Percentiles rank a stretch among this genome's conserved stretches.
These are phyloP conservation scores for Pyrrhoderma noxium DNA, from an alignment of 1,284 basidiomycete species.

Conservation along the genomic window DNA sequence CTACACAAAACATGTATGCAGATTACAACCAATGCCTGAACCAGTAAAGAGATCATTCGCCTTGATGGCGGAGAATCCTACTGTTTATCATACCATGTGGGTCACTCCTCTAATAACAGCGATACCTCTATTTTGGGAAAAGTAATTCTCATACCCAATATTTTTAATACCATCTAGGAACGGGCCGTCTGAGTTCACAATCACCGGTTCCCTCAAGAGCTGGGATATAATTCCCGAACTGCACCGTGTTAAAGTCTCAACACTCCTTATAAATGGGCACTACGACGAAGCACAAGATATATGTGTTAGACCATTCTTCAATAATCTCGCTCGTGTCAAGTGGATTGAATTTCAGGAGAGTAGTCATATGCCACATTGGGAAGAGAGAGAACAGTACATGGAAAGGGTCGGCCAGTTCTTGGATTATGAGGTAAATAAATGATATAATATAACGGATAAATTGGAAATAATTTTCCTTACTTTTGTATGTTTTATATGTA, in stretches of 20 bases:
- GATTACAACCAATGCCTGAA: conserved; percentile 37
- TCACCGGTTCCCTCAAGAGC: conserved; percentile 40
- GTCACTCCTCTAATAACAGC: conserved; percentile 10
- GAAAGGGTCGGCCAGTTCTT: conserved; percentile 33
- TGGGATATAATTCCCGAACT: conserved; percentile 41
- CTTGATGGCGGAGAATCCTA: conserved; percentile 35
- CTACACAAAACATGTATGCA: conserved; percentile 39
- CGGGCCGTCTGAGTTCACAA: conserved; percentile 44
- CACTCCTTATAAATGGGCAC: conserved; percentile 44
- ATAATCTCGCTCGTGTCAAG: conserved; percentile 35
- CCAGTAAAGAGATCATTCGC: conserved; percentile 25
- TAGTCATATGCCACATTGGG: conserved; percentile 39
- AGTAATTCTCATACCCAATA: no score
- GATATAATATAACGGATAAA: no score
- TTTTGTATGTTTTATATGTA: no score
- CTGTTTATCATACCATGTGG: conserved; percentile 43
- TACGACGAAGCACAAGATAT: conserved; percentile 45
- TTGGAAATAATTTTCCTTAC: no score
- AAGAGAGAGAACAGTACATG: conserved; percentile 41
- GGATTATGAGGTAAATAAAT: neutral
- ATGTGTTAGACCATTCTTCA: conserved; percentile 38
- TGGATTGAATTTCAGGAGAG: conserved; percentile 42
- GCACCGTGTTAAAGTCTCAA: conserved; percentile 39
- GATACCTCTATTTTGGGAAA: neutral
- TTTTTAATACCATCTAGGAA: conserved; percentile 30